Evolutionary conservation across 495 filamentous ascomycete species (phyloP), one percentile per base, ranked within the genome.

Genomic region (Penicillium subrubescens): DNA sequence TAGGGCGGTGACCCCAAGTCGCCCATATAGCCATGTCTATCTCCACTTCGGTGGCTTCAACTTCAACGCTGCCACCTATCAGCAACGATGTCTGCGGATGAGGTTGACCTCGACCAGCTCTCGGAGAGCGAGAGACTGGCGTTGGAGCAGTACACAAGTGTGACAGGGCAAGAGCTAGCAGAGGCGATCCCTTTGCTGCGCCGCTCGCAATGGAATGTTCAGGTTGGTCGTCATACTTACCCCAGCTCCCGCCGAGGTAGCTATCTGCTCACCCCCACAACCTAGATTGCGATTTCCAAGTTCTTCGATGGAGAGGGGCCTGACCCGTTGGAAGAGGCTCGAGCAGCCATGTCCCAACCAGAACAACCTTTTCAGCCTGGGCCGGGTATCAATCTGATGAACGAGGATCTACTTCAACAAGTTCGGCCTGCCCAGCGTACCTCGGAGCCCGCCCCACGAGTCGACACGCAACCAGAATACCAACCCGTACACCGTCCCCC

Each of bases 231-330:
- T 46, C 58, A 57, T 25, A 48, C 44, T 19, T 48, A 39, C 39
- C 21, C 48, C 33, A 48, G 58, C 39, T 57, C 29, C 15, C 39
- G 41, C 59, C 55, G 43, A 62, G 25, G 44, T 67, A 57, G 41
- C 46, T 67, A 53, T 60, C 58, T 62, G 43, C 34, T 41, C n/a
- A 58, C 31, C 33, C 29, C 37, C 50, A 44, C 60, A 46, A 27
- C 21, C 12, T 73, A 99, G 90, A 96, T 98, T 65, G 95, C 95
- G 35, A 91, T 99, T 56, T 85, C 95, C 55, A 94, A 94, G 71
- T 98, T 98, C 86, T 99, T 97, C 73, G 95, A 98, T 73, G 95
- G 96, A 56, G 96, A 98, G 77, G 87, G 89, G 5, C 86, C 91
- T 39, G 92, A 97, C 71, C 89, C 87, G 6, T 80, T 94, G 7